Percentiles rank a stretch among this genome's conserved stretches.
These are phyloP conservation scores for Hirsutella minnesotensis DNA, from an alignment of 2,329 filamentous ascomycete genomes.

Conservation along the genomic window DNA sequence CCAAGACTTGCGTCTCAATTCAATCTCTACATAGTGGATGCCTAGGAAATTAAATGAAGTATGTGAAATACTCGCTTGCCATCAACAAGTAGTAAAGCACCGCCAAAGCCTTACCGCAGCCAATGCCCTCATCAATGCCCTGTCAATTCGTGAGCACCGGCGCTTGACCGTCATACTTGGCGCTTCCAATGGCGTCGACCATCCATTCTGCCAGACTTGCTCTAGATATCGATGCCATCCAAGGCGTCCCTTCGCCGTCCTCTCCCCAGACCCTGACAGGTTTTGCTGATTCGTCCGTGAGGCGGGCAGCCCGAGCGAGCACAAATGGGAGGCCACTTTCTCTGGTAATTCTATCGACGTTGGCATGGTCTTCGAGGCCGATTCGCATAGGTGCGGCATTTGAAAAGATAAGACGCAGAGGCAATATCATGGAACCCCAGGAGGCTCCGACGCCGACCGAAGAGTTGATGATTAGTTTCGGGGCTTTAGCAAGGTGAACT, in stretches of 20 bases:
- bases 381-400: constrained; percentile 28
- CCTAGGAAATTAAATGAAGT: too few relatives aligned
- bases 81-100: too few relatives aligned
- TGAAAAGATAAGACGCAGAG: constrained; percentile 31
- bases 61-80: too few relatives aligned
- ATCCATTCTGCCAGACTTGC: too few relatives aligned
- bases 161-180: too few relatives aligned
- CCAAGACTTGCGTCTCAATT: too few relatives aligned
- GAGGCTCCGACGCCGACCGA: constrained; percentile 37
- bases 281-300: neutral
- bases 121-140: too few relatives aligned
- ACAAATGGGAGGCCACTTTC: neutral
- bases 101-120: too few relatives aligned
- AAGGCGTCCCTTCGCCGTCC: neutral
- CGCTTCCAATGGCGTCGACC: too few relatives aligned
- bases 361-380: constrained; percentile 34
- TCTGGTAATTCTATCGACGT: constrained; percentile 27
- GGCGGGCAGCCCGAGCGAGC: neutral
- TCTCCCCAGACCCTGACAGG: neutral
- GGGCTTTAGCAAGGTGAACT: constrained; percentile 4
- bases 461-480: constrained; percentile 36
- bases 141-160: too few relatives aligned
- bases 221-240: too few relatives aligned
- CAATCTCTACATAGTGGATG: too few relatives aligned
- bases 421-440: constrained; percentile 25